Evolutionary conservation across 78 protist species (phyloP), one percentile per base, ranked within the genome.

Genomic region (Tieghemostelium lacteum): DNA sequence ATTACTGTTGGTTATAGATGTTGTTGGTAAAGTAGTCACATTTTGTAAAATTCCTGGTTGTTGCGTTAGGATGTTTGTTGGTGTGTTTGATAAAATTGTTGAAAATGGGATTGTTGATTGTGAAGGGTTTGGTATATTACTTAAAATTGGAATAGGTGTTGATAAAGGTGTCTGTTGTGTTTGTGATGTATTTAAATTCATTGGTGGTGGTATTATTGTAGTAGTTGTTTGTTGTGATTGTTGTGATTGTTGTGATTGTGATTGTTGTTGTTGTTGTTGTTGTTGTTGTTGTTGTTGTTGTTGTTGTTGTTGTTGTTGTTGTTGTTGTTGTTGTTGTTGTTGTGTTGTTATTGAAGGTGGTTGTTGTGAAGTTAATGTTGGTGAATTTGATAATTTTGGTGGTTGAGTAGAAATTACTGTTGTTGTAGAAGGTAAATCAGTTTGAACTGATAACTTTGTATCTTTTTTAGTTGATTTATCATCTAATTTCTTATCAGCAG

Each of bases 401-500:
- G 52, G 6, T 45, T 45, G 52, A 45, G 52, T 45, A 14, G 52
- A 45, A 45, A 45, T 10, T 10, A 45, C 52, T 14, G 52, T 45
- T 45, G 10, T 12, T 45, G 6, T 45, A 45, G 52, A 45, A 5
- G 72, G 64, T 57, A 33, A 70, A 33, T 62, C 74, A 14, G 70
- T 54, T 75, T 75, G 86, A 29, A 63, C 40, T 60, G 86, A 42
- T 45, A 57, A n/a, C 62, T 75, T 71, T 33, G 62, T 22, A 71
- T 71, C 77, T 45, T 45, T 6, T 14, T 45, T 6, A 45, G 52
- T 45, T 28, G 17, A 24, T 52, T 71, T 71, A 26, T 71, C 63
- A 33, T 71, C 63, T 37, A 45, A 31, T 65, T 42, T 37, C 45
- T 69, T 69, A 28, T 14, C 52, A 24, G 74, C 49, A 16, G 88